Percentiles rank a stretch among this genome's conserved stretches.
Evolutionary conservation across 345 rosid species (phyloP).

Genomic region (Sisymbrium altissimum): DNA sequence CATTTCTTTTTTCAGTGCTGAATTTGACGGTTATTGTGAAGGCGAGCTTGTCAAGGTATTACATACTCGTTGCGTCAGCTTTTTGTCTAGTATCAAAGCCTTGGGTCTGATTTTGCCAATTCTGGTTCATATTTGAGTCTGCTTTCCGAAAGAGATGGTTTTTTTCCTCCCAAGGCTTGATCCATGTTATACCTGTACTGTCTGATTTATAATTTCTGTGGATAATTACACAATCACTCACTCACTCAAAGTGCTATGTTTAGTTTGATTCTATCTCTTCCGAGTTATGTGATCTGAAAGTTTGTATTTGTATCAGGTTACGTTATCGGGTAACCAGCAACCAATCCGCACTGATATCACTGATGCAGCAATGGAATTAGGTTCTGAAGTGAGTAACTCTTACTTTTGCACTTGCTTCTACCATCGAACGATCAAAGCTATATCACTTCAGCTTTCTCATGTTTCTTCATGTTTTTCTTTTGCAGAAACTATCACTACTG

Average conservation of each 20-base stretch:
- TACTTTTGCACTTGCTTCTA: neutral
- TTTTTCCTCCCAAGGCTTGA: neutral
- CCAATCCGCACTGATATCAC: slow-evolving; percentile 89
- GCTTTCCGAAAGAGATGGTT: neutral
- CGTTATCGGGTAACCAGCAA: slow-evolving; percentile 87
- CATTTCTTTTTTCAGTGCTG: slow-evolving; percentile 61
- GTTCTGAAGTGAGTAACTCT: slow-evolving; percentile 61
- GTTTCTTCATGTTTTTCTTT: neutral
- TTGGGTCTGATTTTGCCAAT: too few species aligned
- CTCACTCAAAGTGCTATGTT: slow-evolving; percentile 1
- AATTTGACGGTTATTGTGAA: slow-evolving; percentile 94
- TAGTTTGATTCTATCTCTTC: neutral
- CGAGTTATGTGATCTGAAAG: neutral
- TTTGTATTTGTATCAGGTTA: slow-evolving; percentile 45
- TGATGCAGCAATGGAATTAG: slow-evolving; percentile 95
- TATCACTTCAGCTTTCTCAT: neutral
- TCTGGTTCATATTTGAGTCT: too few species aligned
- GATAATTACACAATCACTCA: neutral
- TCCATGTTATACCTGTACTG: neutral
- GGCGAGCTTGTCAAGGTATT: slow-evolving; percentile 89
- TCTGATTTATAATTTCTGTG: neutral
- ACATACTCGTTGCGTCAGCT: too few species aligned
- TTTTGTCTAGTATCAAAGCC: too few species aligned
- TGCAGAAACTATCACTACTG: slow-evolving; percentile 74
- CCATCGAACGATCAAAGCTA: neutral